Evolutionary conservation across 305 asterid genomes (phyloP), one percentile per base, ranked within the genome.

Genomic region (Andrographis paniculata): DNA sequence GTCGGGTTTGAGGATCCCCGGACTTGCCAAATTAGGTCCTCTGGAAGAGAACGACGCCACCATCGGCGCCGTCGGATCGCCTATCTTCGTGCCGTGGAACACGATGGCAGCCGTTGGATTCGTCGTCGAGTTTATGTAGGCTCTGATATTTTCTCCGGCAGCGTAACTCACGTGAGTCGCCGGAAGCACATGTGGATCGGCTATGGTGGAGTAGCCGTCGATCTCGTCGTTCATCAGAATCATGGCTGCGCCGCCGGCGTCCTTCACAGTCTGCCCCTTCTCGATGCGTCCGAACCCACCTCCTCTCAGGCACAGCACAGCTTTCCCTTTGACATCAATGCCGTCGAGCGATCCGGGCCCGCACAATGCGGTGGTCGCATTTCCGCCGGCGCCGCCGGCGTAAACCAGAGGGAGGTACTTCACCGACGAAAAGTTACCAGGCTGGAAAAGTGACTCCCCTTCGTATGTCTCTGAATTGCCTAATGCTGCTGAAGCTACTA

Each of bases 241-340:
- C 82, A 79, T 69, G 60, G 78, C 88, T 14, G 66, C 72, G 20
- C 77, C 84, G 6, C 88, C 84, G 0, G 75, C 82, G 17, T 70
- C 77, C 43, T 61, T 70, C 23, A 79, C 79, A 0, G 67, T 63
- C 42, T 70, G 53, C 13, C 84, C 71, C 50, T 70, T 71, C 6
- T 18, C 65, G 12, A 66, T 61, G 5, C 76, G 56, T 10, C 61
- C 56, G 7, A 66, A 46, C 2, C 18, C 61, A 1, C 71, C 73
- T n/a, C 71, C 73, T n/a, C 79, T 57, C 46, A 61, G 30, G 30
- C 87, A 72, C 3, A 78, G 42, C 3, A 78, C 80, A 9, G 70
- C 49, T 51, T 79, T 75, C 9, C 84, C 84, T 40, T 44, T 49
- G 23, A 75, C 81, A 19, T 72, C 64, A 0, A 37, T 14, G 1